Conservation (phyloP, 2,329 filamentous ascomycete species). For the Aspergillus sp. region DNA sequence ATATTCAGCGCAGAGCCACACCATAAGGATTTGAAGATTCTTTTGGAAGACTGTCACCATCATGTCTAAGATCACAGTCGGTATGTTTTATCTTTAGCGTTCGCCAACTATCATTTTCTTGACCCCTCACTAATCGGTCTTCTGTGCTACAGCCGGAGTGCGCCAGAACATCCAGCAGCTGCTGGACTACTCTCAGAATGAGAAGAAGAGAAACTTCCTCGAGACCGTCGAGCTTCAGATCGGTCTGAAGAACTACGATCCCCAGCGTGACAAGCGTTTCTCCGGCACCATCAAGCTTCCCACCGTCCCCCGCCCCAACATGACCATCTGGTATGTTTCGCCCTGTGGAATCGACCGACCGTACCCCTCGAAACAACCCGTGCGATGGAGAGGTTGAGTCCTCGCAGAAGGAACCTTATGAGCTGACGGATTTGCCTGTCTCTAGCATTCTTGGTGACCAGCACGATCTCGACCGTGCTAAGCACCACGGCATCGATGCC, state of each 20-base stretch:
- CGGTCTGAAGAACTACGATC: conserved; percentile 98
- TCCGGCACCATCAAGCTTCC: conserved; percentile 97
- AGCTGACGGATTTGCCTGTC: conserved; percentile 13
- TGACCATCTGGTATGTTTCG: conserved; percentile 70
- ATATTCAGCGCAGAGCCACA: conserved; percentile 58
- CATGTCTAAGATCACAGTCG: conserved; percentile 60
- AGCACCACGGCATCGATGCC: conserved; percentile 97
- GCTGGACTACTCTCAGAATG: conserved; percentile 90
- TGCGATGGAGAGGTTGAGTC: background rate
- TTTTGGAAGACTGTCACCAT: conserved; percentile 79
- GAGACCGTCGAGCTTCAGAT: conserved; percentile 83
- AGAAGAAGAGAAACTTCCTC: conserved; percentile 98
- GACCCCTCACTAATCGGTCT: background rate
- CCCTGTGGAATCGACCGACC: conserved; percentile 8
- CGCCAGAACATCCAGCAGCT: conserved; percentile 90
- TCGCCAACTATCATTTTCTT: background rate
- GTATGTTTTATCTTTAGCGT: conserved; percentile 34
- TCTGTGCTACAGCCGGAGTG: conserved; percentile 68
- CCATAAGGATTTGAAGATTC: conserved; percentile 68
- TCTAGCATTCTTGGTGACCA: conserved; percentile 78
- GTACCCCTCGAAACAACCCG: conserved; percentile 1
- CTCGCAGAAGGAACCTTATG: background rate
- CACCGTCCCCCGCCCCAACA: conserved; percentile 83
- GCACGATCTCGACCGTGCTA: conserved; percentile 99
- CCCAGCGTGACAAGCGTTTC: conserved; percentile 99